Percentiles rank a stretch among this genome's conserved stretches.
These are phyloP conservation scores for Coniferiporia weirii DNA, from an alignment of 1,284 basidiomycete species.

Conservation along the genomic window DNA sequence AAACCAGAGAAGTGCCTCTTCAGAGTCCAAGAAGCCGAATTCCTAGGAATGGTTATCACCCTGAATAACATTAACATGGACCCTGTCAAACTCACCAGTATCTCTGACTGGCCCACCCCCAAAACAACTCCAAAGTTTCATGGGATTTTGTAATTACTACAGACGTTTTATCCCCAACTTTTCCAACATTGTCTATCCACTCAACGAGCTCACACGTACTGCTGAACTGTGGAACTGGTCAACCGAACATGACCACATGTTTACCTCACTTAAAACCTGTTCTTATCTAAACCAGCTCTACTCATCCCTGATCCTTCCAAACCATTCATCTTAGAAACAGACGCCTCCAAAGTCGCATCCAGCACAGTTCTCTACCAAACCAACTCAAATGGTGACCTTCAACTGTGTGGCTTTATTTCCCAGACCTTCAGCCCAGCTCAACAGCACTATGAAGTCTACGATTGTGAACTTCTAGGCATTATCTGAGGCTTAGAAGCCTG, in stretches of 20 bases:
- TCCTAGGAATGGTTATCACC: too few relatives aligned
- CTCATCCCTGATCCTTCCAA: not conserved
- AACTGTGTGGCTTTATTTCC: not conserved
- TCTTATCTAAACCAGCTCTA: not conserved
- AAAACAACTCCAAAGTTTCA: too few relatives aligned
- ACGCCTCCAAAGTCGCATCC: not conserved
- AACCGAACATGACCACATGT: too few relatives aligned
- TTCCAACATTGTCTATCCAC: not conserved
- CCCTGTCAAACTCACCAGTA: too few relatives aligned
- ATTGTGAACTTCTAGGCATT: conserved; percentile 32
- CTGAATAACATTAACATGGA: too few relatives aligned
- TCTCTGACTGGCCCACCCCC: too few relatives aligned
- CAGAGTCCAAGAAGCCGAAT: too few relatives aligned
- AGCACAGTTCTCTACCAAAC: not conserved
- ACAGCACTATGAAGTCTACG: conserved; percentile 28
- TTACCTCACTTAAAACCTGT: not conserved
- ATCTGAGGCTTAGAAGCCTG: conserved; percentile 12
- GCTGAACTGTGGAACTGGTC: not conserved
- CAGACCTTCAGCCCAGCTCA: not conserved
- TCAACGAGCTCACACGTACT: not conserved
- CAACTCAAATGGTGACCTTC: not conserved
- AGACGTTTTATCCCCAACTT: too few relatives aligned
- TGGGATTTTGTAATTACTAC: too few relatives aligned
- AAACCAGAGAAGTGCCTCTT: too few relatives aligned
- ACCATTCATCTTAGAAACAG: too few relatives aligned